Conservation (phyloP, 208 protist species). For the Porcisia deanei region DNA sequence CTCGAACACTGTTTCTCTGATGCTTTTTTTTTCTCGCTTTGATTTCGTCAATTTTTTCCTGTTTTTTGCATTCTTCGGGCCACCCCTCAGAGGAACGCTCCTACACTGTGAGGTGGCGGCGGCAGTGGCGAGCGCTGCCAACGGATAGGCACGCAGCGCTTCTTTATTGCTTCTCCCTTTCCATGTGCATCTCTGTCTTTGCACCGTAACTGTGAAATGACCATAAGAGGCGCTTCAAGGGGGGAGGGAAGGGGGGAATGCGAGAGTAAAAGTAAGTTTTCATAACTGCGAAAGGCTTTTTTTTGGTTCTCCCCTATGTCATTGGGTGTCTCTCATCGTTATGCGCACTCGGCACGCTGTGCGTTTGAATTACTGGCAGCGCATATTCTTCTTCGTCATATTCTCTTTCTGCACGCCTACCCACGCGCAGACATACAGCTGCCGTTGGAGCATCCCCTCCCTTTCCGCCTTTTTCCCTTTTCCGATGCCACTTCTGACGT, state of each 20-base stretch:
- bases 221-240: neutral
- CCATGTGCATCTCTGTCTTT: neutral
- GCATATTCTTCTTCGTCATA: neutral
- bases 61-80: neutral
- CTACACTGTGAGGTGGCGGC: neutral
- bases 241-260: neutral
- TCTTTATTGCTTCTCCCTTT: neutral
- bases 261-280: neutral
- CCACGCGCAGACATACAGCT: slow-evolving; percentile 2
- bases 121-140: neutral
- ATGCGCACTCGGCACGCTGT: neutral
- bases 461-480: neutral
- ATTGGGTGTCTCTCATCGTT: neutral
- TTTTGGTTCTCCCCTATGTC: neutral
- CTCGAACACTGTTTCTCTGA: neutral
- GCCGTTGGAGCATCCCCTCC: neutral
- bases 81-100: neutral
- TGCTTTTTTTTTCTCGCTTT: neutral
- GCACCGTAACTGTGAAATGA: neutral
- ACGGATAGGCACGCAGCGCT: neutral
- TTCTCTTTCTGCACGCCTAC: neutral
- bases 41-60: neutral
- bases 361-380: neutral
- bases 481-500: neutral
- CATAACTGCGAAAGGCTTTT: neutral